Conservation (phyloP, 768 basidiomycete species). For the Mycena leptocephala region DNA sequence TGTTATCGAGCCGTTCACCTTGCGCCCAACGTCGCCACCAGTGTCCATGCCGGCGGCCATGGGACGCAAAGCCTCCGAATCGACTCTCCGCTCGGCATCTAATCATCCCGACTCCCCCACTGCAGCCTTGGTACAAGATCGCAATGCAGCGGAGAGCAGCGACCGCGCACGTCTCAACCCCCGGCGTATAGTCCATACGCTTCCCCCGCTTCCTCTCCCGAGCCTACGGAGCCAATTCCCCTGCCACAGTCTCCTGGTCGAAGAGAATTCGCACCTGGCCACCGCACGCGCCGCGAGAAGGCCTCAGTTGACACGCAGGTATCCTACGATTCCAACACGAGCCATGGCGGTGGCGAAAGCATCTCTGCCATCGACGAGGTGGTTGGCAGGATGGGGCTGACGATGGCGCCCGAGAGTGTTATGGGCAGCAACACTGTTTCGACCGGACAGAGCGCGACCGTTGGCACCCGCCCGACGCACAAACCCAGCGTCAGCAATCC, state of each 20-base stretch:
- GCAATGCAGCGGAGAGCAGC: background rate
- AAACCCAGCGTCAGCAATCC: slow-evolving; percentile 33
- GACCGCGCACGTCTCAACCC: slow-evolving; percentile 40
- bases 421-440: slow-evolving; percentile 35
- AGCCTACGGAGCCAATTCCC: slow-evolving; percentile 31
- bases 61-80: slow-evolving; percentile 25
- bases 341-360: slow-evolving; percentile 33
- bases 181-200: slow-evolving; percentile 56
- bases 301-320: slow-evolving; percentile 51
- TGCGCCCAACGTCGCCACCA: slow-evolving; percentile 38
- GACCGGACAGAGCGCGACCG: slow-evolving; percentile 39
- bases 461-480: slow-evolving; percentile 5
- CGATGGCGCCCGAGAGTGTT: slow-evolving; percentile 1
- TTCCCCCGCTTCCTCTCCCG: slow-evolving; percentile 37
- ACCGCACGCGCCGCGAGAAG: slow-evolving; percentile 40
- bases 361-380: slow-evolving; percentile 43
- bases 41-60: background rate
- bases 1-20: slow-evolving; percentile 53
- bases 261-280: background rate
- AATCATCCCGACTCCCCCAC: background rate
- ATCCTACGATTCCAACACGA: slow-evolving; percentile 45
- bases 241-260: slow-evolving; percentile 25
- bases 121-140: background rate
- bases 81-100: slow-evolving; percentile 18
- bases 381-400: slow-evolving; percentile 40